Conservation (phyloP, 345 rosid species). For the Brassica carinata region DNA sequence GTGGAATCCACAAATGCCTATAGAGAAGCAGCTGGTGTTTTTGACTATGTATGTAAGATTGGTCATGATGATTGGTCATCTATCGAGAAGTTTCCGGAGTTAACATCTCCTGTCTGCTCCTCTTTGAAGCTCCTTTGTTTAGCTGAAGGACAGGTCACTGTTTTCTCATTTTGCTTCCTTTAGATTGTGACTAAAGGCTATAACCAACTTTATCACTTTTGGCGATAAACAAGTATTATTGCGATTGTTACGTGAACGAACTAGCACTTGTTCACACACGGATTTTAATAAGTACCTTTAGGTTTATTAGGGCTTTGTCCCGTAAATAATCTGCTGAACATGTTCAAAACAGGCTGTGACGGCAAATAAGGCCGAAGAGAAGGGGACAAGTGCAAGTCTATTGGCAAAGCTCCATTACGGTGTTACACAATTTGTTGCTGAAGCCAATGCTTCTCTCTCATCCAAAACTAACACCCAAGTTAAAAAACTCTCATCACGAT, state of each 20-base stretch:
- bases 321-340: neutral
- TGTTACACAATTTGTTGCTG: neutral
- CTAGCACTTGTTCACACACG: neutral
- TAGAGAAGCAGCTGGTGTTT: conserved; percentile 18
- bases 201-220: neutral
- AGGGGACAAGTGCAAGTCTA: conserved; percentile 17
- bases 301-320: neutral
- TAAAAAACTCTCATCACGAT: neutral
- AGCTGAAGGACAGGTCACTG: conserved; percentile 8
- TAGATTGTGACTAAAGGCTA: neutral
- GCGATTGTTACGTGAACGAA: neutral
- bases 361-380: conserved; percentile 7
- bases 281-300: neutral
- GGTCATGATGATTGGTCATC: neutral
- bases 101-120: neutral
- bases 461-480: neutral
- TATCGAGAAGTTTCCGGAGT: neutral
- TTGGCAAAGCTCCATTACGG: conserved; percentile 10
- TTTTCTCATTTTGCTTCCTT: neutral
- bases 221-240: neutral
- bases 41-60: neutral
- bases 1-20: neutral
- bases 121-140: conserved; percentile 14
- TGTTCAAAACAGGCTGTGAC: conserved; percentile 2
- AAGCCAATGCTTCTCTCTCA: conserved; percentile 1